These are phyloP conservation scores for Penicillium brevicompactum DNA, from an alignment of 2,329 filamentous ascomycete species.

Conservation along the genomic window DNA sequence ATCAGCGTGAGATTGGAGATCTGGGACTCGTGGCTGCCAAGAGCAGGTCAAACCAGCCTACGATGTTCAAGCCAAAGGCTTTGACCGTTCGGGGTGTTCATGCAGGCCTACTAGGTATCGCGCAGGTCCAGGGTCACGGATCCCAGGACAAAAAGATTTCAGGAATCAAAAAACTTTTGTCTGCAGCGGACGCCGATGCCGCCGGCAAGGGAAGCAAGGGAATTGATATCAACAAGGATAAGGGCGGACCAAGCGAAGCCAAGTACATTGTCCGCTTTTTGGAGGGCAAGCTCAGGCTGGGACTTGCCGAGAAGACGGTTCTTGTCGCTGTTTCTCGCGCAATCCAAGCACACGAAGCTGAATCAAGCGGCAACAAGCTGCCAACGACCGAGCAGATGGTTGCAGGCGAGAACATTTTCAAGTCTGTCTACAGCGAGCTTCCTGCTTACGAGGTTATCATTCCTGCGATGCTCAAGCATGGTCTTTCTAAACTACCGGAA, in stretches of 20 bases:
- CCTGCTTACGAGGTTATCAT: slow-evolving; percentile 95
- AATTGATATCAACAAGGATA: slow-evolving; percentile 85
- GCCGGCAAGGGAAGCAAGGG: slow-evolving; percentile 65
- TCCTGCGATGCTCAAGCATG: slow-evolving; percentile 82
- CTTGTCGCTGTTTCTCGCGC: slow-evolving; percentile 89
- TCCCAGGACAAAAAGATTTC: slow-evolving; percentile 90
- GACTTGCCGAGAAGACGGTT: slow-evolving; percentile 88
- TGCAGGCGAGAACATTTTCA: slow-evolving; percentile 81
- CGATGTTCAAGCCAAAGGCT: slow-evolving; percentile 97
- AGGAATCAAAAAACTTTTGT: slow-evolving; percentile 94
- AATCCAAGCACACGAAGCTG: slow-evolving; percentile 78
- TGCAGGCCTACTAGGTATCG: slow-evolving; percentile 83
- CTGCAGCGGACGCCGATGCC: slow-evolving; percentile 75
- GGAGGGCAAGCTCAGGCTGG: slow-evolving; percentile 89
- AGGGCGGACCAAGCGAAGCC: slow-evolving; percentile 90
- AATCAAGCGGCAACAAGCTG: slow-evolving; percentile 65
- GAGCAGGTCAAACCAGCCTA: slow-evolving; percentile 90
- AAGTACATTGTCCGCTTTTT: slow-evolving; percentile 92
- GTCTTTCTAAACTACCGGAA: slow-evolving; percentile 78
- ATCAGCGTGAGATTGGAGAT: slow-evolving; percentile 96
- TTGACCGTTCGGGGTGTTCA: slow-evolving; percentile 86
- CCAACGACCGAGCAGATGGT: slow-evolving; percentile 76
- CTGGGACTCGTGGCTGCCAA: slow-evolving; percentile 93
- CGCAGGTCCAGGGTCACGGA: slow-evolving; percentile 81
- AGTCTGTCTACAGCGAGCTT: slow-evolving; percentile 89